Base-by-base conservation (phyloP, 768 basidiomycete genomes). In the Boletus patriciae region DNA sequence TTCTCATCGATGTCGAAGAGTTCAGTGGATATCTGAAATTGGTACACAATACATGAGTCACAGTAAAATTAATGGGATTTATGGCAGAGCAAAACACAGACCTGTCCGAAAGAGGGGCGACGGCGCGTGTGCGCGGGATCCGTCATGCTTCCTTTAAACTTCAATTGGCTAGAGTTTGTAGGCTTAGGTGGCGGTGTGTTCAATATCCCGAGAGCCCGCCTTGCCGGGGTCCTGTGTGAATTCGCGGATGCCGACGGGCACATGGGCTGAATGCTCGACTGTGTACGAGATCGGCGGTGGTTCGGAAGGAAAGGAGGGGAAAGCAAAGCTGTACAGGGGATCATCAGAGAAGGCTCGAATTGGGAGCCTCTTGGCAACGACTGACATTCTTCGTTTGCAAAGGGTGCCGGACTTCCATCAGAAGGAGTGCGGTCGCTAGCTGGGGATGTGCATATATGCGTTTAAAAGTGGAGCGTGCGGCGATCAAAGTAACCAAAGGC, bases 1-100 rank as follows among this genome's bases (percentile, higher is more conserved):
- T 85, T 84, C 69, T 90, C 88, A 63, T 88, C 83, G 59, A 90
- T 89, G 65, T 90, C 85, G 66, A 87, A 90, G 54, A 89, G 74
- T 37, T 88, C 82, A 62, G 64, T 77, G 74, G 65, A 79, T 73
- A 62, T 78, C 80, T 66, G 71, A 71, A 55, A 59, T 59, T 60
- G 46, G 58, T 36, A 53, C 21, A 41, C 46, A 34, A 54, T 36
- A 19, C 27, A 43, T 63, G 60, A 61, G 65, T 62, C 56, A 69
- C 41, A 33, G 16, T 15, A 31, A 42, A 57, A 54, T 64, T 60
- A 52, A 52, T 11, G 34, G 47, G 12, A 57, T 53, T 33, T 50
- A 56, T 54, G 46, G 40, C 43, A 55, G n/a, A 19, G 25, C 4
- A 45, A 12, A 62, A 29, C 38, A 66, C 76, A 34, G 46, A 78